Base-by-base conservation (phyloP, 2,329 filamentous ascomycete species). In the Achaetomium macrosporum region DNA sequence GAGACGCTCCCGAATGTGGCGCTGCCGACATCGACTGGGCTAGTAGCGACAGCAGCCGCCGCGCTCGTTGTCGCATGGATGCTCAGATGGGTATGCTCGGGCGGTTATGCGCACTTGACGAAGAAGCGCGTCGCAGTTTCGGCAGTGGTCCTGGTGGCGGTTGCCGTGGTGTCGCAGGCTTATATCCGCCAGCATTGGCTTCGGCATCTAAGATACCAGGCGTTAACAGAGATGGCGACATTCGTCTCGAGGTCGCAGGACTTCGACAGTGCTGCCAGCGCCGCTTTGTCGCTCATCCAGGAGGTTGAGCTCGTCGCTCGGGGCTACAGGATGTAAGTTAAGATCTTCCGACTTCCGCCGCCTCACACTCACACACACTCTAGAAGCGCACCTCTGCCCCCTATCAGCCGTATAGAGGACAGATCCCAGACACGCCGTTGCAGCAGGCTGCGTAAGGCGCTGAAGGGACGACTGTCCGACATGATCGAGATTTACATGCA, bases 231-330 rank as follows among this genome's bases (percentile, higher is more conserved):
- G 57, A 83, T 87, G 5, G 81, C 82, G 11, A 71, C 75, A 0
- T 83, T 95, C 59, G 83, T 93, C 42, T 76, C 81, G 43, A 84
- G 83, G 63, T 84, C 90, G 37, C 89, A 95, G 65, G 83, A 85
- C 46, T 90, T 95, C 61, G 90, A 96, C 69, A 82, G 84, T 39
- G 85, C 85, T 19, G 84, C 82, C 39, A 84, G 84, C 37, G 86
- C 88, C 31, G 87, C 88, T 2, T 75, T 96, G 51, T 83, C 87
- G 36, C 79, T 96, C 55, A 85, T 96, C 57, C 91, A 96, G 68
- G 91, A 96, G 70, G 90, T 96, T n/a, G 91, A 96, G 71, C 77
- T 96, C 31, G 90, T 96, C 25, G 95, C 91, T 30, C 83, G 91
- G 61, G 91, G 91, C 19, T 96, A 95, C 69, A 80, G 88, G 71